phyloP scores from a whole-genome alignment of 768 basidiomycete genomes.

The Dioszegia hungarica region DNA sequence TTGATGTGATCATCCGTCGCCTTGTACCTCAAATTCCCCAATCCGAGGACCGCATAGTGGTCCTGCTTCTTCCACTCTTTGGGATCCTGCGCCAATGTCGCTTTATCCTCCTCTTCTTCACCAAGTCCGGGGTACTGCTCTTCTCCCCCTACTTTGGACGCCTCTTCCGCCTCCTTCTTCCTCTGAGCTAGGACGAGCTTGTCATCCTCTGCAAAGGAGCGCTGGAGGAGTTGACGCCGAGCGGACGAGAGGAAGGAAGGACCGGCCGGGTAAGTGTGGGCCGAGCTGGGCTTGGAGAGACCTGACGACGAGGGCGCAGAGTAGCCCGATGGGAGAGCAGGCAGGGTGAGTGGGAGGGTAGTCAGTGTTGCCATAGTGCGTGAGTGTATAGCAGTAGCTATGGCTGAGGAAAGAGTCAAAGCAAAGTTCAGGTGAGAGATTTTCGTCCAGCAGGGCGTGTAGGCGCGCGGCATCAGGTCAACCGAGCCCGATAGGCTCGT shows the following conservation, averaged over 20 bases:
- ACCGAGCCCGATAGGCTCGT: no score
- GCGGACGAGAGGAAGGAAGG: constrained; percentile 80
- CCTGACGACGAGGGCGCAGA: constrained; percentile 48
- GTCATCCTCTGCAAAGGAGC: constrained; percentile 81
- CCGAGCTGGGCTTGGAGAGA: constrained; percentile 52
- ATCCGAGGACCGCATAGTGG: constrained; percentile 92
- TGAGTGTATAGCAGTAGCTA: no score
- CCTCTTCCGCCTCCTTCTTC: constrained; percentile 55
- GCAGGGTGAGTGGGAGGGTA: constrained; percentile 52
- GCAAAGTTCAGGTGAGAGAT: no score
- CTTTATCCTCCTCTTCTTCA: constrained; percentile 74
- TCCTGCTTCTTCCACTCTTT: constrained; percentile 99
- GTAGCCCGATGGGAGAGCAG: constrained; percentile 54
- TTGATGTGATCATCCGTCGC: constrained; percentile 91
- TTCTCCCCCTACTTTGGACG: constrained; percentile 49
- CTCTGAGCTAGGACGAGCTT: constrained; percentile 55
- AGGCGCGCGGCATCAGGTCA: no score
- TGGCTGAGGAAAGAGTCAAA: neutral
- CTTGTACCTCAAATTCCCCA: constrained; percentile 79
- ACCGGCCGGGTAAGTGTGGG: constrained; percentile 74
- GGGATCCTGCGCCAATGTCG: constrained; percentile 72
- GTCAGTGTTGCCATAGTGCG: constrained; percentile 43
- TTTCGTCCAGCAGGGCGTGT: no score
- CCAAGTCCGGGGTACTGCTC: constrained; percentile 85
- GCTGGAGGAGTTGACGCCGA: constrained; percentile 65